Conservation (phyloP, 1,284 basidiomycete genomes). For the Pseudozyma pruni region DNA sequence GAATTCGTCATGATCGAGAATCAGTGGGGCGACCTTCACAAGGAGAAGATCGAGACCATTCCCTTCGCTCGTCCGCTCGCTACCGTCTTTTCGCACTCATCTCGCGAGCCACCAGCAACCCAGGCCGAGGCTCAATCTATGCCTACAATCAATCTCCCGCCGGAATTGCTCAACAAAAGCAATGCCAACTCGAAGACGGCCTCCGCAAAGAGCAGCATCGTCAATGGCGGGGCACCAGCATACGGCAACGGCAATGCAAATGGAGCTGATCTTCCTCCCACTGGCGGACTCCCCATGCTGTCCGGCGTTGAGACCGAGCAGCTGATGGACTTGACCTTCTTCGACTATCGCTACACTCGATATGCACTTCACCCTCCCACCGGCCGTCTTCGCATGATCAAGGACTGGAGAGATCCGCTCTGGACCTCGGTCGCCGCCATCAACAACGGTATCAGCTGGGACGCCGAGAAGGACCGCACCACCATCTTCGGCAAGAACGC, state of each 20-base stretch:
- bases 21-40: constrained; percentile 65
- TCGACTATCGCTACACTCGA: constrained; percentile 82
- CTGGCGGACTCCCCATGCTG: constrained; percentile 38
- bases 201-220: constrained; percentile 47
- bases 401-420: constrained; percentile 89
- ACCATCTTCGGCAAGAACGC: constrained; percentile 86
- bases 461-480: constrained; percentile 60
- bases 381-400: constrained; percentile 82
- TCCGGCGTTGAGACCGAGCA: constrained; percentile 61
- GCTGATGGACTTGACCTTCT: constrained; percentile 67
- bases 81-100: constrained; percentile 64
- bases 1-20: constrained; percentile 83
- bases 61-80: constrained; percentile 64
- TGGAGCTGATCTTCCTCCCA: background rate
- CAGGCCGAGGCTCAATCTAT: constrained; percentile 57
- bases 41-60: constrained; percentile 51
- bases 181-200: constrained; percentile 35
- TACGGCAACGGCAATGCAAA: constrained; percentile 11
- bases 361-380: constrained; percentile 87
- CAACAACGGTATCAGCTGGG: constrained; percentile 52
- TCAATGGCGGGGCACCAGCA: constrained; percentile 31
- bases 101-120: constrained; percentile 62
- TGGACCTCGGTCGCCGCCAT: constrained; percentile 75
- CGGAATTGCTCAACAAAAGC: constrained; percentile 39
- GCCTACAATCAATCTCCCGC: constrained; percentile 34